Evolutionary conservation across 352 stramenopile genomes (phyloP).

Genomic region (Phytophthora sansomeana): DNA sequence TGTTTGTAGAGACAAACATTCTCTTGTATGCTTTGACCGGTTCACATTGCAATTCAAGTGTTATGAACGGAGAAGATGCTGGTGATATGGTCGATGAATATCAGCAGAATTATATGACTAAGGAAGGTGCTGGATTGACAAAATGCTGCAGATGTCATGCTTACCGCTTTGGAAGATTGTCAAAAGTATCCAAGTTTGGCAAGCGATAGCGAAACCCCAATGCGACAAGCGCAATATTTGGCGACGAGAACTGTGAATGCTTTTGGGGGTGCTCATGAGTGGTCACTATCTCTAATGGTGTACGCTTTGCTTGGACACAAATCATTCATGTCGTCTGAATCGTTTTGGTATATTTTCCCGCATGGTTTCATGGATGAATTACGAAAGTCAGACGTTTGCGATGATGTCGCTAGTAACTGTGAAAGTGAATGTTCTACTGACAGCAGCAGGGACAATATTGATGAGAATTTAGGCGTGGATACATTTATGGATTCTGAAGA

Average conservation of each 20-base stretch:
- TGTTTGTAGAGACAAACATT: conserved; percentile 10
- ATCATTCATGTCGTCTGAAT: neutral
- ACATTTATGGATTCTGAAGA: neutral
- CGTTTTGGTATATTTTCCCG: conserved; percentile 6
- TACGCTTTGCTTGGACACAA: conserved; percentile 5
- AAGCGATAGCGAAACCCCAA: neutral
- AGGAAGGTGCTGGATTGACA: conserved; percentile 12
- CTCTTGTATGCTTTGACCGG: neutral
- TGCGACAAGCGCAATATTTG: conserved; percentile 4
- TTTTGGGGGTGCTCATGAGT: conserved; percentile 11
- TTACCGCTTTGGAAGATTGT: neutral
- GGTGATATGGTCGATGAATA: conserved; percentile 15
- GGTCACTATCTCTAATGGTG: conserved; percentile 1
- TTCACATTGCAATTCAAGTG: conserved; percentile 1
- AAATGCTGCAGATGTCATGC: neutral
- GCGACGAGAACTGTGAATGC: conserved; percentile 5
- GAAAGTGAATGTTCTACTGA: neutral
- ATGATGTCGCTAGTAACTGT: neutral
- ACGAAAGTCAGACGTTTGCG: neutral
- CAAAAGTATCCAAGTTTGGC: conserved; percentile 6
- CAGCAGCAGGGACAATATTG: neutral
- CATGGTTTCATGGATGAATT: neutral
- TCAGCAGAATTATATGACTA: conserved; percentile 18
- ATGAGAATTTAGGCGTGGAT: too few species aligned
- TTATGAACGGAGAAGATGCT: conserved; percentile 8